phyloP scores from a whole-genome alignment of 2,329 filamentous ascomycete genomes.

The Aspergillus sp. region DNA sequence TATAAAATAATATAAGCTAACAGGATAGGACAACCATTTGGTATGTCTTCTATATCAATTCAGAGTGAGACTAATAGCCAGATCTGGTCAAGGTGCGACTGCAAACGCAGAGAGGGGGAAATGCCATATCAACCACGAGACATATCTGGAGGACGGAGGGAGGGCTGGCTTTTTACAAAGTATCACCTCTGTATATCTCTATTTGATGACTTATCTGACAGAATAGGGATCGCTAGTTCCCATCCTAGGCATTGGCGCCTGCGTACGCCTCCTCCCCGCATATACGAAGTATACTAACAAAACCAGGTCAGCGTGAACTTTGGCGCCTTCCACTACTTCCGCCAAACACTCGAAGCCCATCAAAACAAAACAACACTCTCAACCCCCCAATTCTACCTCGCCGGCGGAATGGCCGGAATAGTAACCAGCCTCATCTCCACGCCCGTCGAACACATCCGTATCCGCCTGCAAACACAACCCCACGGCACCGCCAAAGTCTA shows the following conservation, averaged over 20 bases:
- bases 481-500: constrained; percentile 78
- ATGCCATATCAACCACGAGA: constrained; percentile 72
- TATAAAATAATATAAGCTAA: constrained; percentile 17
- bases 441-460: constrained; percentile 95
- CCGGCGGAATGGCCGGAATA: constrained; percentile 88
- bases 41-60: constrained; percentile 36
- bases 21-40: constrained; percentile 58
- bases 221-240: constrained; percentile 82
- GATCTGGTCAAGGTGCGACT: constrained; percentile 98
- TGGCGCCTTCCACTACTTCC: constrained; percentile 89
- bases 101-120: constrained; percentile 74
- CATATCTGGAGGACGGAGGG: constrained; percentile 88
- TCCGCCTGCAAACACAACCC: constrained; percentile 91
- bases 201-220: too few species aligned
- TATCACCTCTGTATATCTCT: too few species aligned
- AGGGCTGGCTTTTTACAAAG: constrained; percentile 82
- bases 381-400: constrained; percentile 82
- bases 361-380: constrained; percentile 62
- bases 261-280: constrained; percentile 55
- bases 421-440: constrained; percentile 84
- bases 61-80: constrained; percentile 23
- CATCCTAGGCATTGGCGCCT: constrained; percentile 91
- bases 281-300: constrained; percentile 1
- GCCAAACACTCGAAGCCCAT: constrained; percentile 73
- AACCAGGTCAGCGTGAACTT: constrained; percentile 81